These are phyloP conservation scores for Nicotiana tabacum DNA, from an alignment of 257 asterid species.

Conservation along the genomic window DNA sequence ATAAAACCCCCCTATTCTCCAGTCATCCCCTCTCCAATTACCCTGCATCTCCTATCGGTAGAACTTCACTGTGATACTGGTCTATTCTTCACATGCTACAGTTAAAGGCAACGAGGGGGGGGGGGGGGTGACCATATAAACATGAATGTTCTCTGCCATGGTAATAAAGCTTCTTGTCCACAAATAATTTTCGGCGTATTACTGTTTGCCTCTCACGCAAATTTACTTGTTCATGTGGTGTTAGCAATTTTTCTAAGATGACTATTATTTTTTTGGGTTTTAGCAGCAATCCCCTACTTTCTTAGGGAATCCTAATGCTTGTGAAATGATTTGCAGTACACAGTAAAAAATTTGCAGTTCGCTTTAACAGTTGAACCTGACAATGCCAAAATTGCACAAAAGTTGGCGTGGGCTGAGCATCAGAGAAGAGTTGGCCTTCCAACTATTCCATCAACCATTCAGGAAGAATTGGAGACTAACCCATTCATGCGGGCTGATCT, in stretches of 20 bases:
- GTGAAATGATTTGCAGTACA: slow-evolving; percentile 29
- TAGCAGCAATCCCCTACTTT: neutral
- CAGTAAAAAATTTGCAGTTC: slow-evolving; percentile 70
- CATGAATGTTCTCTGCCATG: neutral
- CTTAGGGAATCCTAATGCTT: neutral
- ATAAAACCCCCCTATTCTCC: no score
- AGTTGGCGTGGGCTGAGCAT: slow-evolving; percentile 31
- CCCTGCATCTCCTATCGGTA: no score
- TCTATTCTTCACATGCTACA: neutral
- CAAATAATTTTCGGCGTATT: neutral
- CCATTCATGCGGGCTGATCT: slow-evolving; percentile 94
- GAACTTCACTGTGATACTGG: neutral
- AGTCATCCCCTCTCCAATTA: no score
- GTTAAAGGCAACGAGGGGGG: neutral
- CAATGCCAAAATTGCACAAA: slow-evolving; percentile 43
- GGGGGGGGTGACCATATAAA: neutral
- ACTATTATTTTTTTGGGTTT: neutral
- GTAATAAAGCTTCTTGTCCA: neutral
- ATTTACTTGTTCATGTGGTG: neutral
- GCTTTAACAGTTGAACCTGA: slow-evolving; percentile 75
- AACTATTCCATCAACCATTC: slow-evolving; percentile 85
- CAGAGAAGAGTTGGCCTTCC: slow-evolving; percentile 48
- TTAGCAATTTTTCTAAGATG: neutral
- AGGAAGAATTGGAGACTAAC: slow-evolving; percentile 77
- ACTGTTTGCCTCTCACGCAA: neutral